Conservation (phyloP, 257 asterid genomes). For the Scutellaria barbata region DNA sequence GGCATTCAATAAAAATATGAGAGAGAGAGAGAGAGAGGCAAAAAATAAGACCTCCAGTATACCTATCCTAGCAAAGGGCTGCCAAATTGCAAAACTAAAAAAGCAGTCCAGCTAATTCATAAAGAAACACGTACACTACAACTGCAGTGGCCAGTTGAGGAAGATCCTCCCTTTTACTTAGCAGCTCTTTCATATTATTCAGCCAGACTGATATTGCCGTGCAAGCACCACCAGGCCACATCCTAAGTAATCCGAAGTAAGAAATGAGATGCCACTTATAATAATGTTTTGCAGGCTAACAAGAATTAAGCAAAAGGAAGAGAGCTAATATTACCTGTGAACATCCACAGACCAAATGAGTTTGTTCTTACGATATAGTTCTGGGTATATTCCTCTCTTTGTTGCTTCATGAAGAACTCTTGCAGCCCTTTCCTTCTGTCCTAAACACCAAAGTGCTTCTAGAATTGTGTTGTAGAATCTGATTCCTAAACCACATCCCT, state of each 20-base stretch:
- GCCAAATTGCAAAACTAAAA: conserved; percentile 15
- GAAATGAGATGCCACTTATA: conserved; percentile 24
- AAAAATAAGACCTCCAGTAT: background rate
- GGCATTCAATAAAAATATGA: too few species aligned
- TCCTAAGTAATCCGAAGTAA: conserved; percentile 49
- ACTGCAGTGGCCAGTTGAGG: conserved; percentile 81
- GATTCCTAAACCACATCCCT: conserved; percentile 86
- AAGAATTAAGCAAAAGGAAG: conserved; percentile 4
- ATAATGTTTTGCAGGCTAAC: conserved; percentile 8
- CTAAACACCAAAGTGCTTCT: conserved; percentile 97
- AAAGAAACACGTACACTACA: conserved; percentile 71
- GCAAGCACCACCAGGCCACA: conserved; percentile 98
- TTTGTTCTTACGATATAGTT: conserved; percentile 74
- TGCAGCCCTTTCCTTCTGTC: conserved; percentile 93
- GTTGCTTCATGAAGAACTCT: conserved; percentile 91
- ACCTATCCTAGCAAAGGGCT: background rate
- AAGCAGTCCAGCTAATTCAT: background rate
- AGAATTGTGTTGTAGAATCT: conserved; percentile 78
- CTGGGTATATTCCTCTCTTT: conserved; percentile 86
- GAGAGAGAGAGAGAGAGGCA: background rate
- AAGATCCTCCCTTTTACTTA: conserved; percentile 64
- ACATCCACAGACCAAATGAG: conserved; percentile 90
- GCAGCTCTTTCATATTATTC: conserved; percentile 63
- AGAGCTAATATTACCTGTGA: conserved; percentile 64
- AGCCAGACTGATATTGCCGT: conserved; percentile 84